Base-by-base conservation (phyloP, 1,284 basidiomycete genomes). In the Ganoderma lucidum region DNA sequence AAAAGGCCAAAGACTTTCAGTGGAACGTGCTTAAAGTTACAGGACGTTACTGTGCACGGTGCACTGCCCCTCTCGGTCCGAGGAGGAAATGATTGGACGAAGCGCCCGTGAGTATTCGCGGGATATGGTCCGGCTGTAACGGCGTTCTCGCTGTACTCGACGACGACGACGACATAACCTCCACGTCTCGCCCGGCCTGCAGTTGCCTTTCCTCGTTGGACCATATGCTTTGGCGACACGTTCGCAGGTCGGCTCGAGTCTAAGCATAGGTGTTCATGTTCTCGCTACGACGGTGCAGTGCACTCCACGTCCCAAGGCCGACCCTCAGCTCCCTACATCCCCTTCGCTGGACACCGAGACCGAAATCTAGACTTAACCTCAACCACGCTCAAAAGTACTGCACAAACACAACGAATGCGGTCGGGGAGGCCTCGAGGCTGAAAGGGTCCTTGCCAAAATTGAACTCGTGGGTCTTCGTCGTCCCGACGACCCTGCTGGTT, bases 401-500 rank as follows among this genome's bases (percentile, higher is more conserved):
- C 32, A 55, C 30, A 19, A 2, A 67, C 0, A 61, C 70, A 6
- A 59, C 62, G 2, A 41, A 41, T 41, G 39, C 1, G 2, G 8
- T 0, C 35, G 35, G 15, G 39, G 37, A 56, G 53, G 6, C 51
- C 2, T 14, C 45, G 6, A 48, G 41, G 37, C 17, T 37, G 8
- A 9, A 69, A 28, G 45, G 42, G 15, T 66, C 58, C 4, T 64
- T 68, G 45, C 60, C 62, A 19, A 70, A 71, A 23, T 32, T 70
- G 0, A 70, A 68, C 28, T 56, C 70, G 60, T 79, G 75, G 77
- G 35, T 78, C 1, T 68, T 62, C 32, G 71, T 77, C 14, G 70
- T 71, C 2, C 74, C 78, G 30, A 73, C 75, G 6, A 75, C 74
- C 2, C 6, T 77, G 2, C 62, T 78, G 12, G 64, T 76, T 5